These are phyloP conservation scores for Boletus bicolor DNA, from an alignment of 768 basidiomycete species.

Conservation along the genomic window DNA sequence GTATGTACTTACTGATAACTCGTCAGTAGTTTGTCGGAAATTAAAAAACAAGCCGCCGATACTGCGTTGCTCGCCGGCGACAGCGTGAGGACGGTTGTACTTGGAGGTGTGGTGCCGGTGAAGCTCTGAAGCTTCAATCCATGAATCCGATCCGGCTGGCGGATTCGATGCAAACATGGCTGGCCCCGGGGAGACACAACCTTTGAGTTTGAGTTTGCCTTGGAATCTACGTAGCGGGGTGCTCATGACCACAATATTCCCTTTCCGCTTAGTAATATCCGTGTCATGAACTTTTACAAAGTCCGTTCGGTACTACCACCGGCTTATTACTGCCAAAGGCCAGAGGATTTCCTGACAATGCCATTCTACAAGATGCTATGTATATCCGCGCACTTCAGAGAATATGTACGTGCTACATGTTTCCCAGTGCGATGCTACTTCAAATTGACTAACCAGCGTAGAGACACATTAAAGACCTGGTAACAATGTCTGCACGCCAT, in stretches of 20 bases:
- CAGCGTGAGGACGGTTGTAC: neutral
- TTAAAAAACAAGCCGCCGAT: conserved; percentile 21
- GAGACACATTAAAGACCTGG: conserved; percentile 74
- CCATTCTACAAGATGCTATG: conserved; percentile 88
- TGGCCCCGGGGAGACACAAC: neutral
- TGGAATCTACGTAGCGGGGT: neutral
- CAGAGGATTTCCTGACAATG: conserved; percentile 42
- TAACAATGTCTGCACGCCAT: conserved; percentile 65
- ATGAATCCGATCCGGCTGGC: neutral
- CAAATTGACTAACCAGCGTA: conserved; percentile 25
- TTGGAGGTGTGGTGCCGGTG: neutral
- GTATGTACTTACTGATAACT: neutral
- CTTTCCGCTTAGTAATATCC: conserved; percentile 19
- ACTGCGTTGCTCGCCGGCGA: neutral
- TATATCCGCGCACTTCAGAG: conserved; percentile 69
- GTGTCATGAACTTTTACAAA: neutral
- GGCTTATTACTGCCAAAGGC: neutral
- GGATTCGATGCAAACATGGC: neutral
- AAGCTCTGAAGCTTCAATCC: neutral
- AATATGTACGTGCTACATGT: conserved; percentile 55
- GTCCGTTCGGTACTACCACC: neutral
- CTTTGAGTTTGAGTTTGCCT: neutral
- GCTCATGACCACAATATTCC: neutral
- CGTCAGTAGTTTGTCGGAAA: conserved; percentile 19
- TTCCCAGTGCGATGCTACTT: neutral